Evolutionary conservation across 2,329 filamentous ascomycete species (phyloP).

Genomic region (Aureobasidium sp.): DNA sequence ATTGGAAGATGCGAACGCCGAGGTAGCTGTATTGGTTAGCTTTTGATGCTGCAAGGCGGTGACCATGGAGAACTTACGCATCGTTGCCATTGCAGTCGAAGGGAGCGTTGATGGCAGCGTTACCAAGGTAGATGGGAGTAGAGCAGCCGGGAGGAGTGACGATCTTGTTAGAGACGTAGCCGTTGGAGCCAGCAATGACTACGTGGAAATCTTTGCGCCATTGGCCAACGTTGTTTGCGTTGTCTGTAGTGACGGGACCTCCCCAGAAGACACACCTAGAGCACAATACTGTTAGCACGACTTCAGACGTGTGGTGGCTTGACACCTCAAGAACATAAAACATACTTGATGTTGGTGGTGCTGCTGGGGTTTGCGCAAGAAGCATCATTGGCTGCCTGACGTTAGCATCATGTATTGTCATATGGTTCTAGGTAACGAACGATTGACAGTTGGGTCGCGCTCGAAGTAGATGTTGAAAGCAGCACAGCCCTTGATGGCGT

Average conservation of each 20-base stretch:
- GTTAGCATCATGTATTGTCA: too few relatives aligned
- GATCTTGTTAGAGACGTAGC: slow-evolving; percentile 25
- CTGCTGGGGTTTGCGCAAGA: slow-evolving; percentile 16
- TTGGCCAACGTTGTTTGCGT: slow-evolving; percentile 19
- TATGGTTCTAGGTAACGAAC: too few relatives aligned
- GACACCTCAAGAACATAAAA: too few relatives aligned
- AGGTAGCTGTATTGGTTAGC: slow-evolving; percentile 18
- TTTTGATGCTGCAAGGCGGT: background rate
- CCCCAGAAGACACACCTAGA: slow-evolving; percentile 18
- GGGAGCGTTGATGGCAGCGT: slow-evolving; percentile 27
- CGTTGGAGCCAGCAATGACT: slow-evolving; percentile 28
- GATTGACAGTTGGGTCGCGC: slow-evolving; percentile 18
- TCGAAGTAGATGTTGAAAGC: slow-evolving; percentile 20
- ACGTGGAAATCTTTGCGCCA: slow-evolving; percentile 25
- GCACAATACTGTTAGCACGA: background rate
- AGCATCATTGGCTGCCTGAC: slow-evolving; percentile 16
- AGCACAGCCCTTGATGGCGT: slow-evolving; percentile 14
- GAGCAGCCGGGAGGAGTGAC: slow-evolving; percentile 20
- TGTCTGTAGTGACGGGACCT: slow-evolving; percentile 15
- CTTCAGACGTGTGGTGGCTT: background rate
- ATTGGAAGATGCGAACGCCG: slow-evolving; percentile 22
- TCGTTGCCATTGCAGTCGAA: slow-evolving; percentile 25
- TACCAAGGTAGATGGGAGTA: slow-evolving; percentile 19
- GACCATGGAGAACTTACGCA: slow-evolving; percentile 12
- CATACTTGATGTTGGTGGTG: slow-evolving; percentile 18